phyloP scores from a whole-genome alignment of 805 yeast species.

The Priceomyces haplophilus region DNA sequence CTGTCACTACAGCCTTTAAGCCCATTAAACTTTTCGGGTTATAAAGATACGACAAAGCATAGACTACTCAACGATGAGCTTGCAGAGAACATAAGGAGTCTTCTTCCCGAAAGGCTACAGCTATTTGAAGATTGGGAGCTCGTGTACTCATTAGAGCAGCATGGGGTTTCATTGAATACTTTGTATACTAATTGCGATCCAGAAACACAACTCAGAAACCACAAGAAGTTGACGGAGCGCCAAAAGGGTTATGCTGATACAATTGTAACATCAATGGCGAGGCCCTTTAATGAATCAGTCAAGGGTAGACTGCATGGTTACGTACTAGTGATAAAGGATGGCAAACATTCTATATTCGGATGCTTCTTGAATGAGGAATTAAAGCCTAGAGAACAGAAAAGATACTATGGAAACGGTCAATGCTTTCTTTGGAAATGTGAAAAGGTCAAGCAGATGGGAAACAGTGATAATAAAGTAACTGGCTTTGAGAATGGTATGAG shows the following conservation, averaged over 20 bases:
- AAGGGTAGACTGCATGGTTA: slow-evolving; percentile 56
- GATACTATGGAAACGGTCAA: slow-evolving; percentile 92
- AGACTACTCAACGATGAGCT: slow-evolving; percentile 57
- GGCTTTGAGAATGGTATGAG: slow-evolving; percentile 19
- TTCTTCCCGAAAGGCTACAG: slow-evolving; percentile 78
- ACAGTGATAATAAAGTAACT: neutral
- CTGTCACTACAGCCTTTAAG: slow-evolving; percentile 45
- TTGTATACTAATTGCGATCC: slow-evolving; percentile 60
- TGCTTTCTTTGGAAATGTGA: slow-evolving; percentile 88
- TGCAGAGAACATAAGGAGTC: slow-evolving; percentile 69
- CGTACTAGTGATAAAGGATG: slow-evolving; percentile 68
- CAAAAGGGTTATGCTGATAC: slow-evolving; percentile 37
- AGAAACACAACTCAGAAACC: slow-evolving; percentile 27
- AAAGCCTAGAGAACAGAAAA: slow-evolving; percentile 64
- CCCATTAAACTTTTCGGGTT: slow-evolving; percentile 59
- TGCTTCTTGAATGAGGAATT: slow-evolving; percentile 73
- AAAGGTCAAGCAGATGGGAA: slow-evolving; percentile 5
- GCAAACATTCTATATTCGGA: slow-evolving; percentile 65
- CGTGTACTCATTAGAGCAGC: slow-evolving; percentile 82
- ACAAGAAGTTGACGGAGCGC: slow-evolving; percentile 8
- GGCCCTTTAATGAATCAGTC: slow-evolving; percentile 13
- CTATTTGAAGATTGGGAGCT: slow-evolving; percentile 74
- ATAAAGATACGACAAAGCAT: slow-evolving; percentile 53
- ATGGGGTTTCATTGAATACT: slow-evolving; percentile 84
- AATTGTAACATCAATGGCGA: slow-evolving; percentile 30